Evolutionary conservation across 177 flowering plant species (phyloP), one percentile per base, ranked within the genome.

Genomic region (Telopea speciosissima): DNA sequence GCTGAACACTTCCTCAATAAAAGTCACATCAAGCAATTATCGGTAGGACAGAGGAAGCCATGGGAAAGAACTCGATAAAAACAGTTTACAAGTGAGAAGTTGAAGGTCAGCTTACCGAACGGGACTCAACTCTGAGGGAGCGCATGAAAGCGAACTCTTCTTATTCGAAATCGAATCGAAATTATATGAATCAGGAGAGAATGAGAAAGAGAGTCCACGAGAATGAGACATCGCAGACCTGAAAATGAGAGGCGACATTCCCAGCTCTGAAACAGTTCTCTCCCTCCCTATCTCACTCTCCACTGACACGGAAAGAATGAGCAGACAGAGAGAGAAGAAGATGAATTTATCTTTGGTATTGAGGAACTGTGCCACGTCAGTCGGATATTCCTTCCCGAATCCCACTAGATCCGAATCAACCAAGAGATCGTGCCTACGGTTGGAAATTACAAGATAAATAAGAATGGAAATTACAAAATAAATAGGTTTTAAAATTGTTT

Each of bases 181-280:
- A 31, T 64, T 22, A 24, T 21, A 42, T 21, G 44, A 8, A 64
- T 23, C 28, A 10, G 33, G 69, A 59, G 65, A 66, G 33, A 25
- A 62, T 63, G 67, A 68, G 12, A 60, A 36, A 10, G 59, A 65
- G 40, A 73, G 0, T 24, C 16, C 12, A 24, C 67, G 74, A 68
- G 73, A 60, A 8, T 67, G 59, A 68, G 75, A 75, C 71, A 75
- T 36, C 42, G 69, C 69, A 65, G 73, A 75, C 33, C 77, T 70
- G 65, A 68, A 26, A 0, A 78, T 14, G 59, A 79, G 74, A 79
- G 70, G 61, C 63, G 76, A 77, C 83, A 80, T 82, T 73, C 61
- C 68, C 71, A 72, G 63, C 74, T 58, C 68, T 64, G 76, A 6
- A 22, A 3, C 70, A 36, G 40, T 36, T 8, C 9, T 44, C 74